Percentiles rank a stretch among this genome's conserved stretches.
Evolutionary conservation across 2,329 filamentous ascomycete species (phyloP).

Genomic region (Fusarium coicis): DNA sequence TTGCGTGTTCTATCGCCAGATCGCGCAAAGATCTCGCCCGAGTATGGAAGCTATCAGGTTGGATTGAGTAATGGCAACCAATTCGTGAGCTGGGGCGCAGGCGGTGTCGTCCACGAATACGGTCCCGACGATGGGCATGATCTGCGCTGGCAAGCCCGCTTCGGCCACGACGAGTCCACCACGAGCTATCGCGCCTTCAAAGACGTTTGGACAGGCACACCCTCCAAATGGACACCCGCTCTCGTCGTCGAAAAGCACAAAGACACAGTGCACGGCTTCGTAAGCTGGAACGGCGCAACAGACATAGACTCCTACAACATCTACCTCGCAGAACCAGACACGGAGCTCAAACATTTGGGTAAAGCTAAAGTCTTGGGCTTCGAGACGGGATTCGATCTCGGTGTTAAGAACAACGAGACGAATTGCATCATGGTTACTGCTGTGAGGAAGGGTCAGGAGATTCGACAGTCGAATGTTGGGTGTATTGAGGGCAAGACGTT

Average conservation of each 20-base stretch:
- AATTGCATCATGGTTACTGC: constrained; percentile 37
- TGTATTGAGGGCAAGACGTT: constrained; percentile 31
- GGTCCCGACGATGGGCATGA: constrained; percentile 35
- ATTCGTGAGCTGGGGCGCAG: constrained; percentile 36
- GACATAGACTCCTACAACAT: constrained; percentile 41
- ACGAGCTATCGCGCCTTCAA: constrained; percentile 43
- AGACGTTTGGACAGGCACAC: constrained; percentile 38
- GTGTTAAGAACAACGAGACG: constrained; percentile 14
- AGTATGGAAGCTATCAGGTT: constrained; percentile 34
- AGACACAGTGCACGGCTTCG: constrained; percentile 10
- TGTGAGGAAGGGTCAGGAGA: constrained; percentile 29
- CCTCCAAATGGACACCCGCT: constrained; percentile 22
- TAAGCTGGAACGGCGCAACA: constrained; percentile 45
- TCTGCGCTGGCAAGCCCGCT: constrained; percentile 41
- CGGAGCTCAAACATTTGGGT: neutral
- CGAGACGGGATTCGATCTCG: constrained; percentile 41
- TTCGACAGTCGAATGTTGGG: constrained; percentile 35
- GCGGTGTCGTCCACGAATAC: constrained; percentile 42
- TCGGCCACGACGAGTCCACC: constrained; percentile 32
- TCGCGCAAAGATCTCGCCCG: constrained; percentile 11
- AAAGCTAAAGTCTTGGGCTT: constrained; percentile 20
- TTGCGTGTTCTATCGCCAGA: constrained; percentile 20
- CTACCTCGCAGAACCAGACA: constrained; percentile 15
- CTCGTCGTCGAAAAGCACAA: constrained; percentile 27
- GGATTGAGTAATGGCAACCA: constrained; percentile 38